phyloP scores from a whole-genome alignment of 306 rosid genomes.

The Rosa persica region DNA sequence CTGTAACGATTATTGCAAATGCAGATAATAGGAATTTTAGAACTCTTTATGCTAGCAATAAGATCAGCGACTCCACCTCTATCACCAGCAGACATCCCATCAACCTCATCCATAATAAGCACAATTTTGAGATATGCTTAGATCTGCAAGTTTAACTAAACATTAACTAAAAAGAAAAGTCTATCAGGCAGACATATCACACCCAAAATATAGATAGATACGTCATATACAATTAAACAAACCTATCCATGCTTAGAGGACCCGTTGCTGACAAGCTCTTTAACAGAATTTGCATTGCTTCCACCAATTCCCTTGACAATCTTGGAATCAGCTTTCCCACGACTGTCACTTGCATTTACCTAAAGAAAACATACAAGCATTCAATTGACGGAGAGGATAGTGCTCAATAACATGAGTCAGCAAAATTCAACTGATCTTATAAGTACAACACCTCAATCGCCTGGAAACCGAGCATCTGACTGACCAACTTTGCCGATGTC shows the following conservation, averaged over 20 bases:
- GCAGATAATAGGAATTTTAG: slow-evolving; percentile 93
- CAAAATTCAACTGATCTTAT: too few species aligned
- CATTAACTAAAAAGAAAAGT: slow-evolving; percentile 22
- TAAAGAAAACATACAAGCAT: slow-evolving; percentile 10
- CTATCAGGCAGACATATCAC: slow-evolving; percentile 15
- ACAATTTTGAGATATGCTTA: slow-evolving; percentile 63
- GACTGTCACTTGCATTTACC: slow-evolving; percentile 97
- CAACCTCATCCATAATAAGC: slow-evolving; percentile 96
- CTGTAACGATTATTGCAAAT: slow-evolving; percentile 96
- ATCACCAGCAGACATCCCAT: slow-evolving; percentile 99
- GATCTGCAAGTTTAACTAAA: slow-evolving; percentile 50
- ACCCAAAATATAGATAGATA: slow-evolving; percentile 12
- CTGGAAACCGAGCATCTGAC: too few species aligned
- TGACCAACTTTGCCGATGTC: too few species aligned
- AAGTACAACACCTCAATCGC: too few species aligned
- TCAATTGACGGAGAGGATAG: too few species aligned
- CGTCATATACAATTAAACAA: slow-evolving; percentile 22
- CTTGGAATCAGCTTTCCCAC: slow-evolving; percentile 91
- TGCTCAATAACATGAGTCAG: too few species aligned
- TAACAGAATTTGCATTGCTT: slow-evolving; percentile 83
- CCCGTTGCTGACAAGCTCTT: slow-evolving; percentile 78
- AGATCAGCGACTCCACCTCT: slow-evolving; percentile 96
- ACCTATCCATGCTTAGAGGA: slow-evolving; percentile 63
- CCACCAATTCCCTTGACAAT: slow-evolving; percentile 85
- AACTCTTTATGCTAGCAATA: slow-evolving; percentile 82